Conservation (phyloP, 139 green algal genomes). For the Picochlorum sp. region DNA sequence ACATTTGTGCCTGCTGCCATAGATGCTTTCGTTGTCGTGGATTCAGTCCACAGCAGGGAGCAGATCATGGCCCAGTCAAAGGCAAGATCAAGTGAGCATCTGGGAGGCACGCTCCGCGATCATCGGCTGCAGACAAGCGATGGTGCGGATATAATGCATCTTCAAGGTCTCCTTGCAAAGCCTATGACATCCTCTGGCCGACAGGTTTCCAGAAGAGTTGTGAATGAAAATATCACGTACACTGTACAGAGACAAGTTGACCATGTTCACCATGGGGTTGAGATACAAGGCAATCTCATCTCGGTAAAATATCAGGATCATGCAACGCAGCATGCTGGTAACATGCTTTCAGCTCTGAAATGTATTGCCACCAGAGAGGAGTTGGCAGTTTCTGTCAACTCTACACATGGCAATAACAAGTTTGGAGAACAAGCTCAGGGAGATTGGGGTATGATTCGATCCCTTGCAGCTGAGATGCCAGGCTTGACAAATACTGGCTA, state of each 20-base stretch:
- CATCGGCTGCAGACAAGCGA: constrained; percentile 19
- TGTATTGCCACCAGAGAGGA: not conserved
- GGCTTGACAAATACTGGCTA: constrained; percentile 7
- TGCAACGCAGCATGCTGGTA: too few relatives aligned
- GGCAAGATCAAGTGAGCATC: not conserved
- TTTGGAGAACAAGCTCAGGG: not conserved
- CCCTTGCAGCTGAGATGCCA: constrained; percentile 30
- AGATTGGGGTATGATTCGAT: constrained; percentile 35
- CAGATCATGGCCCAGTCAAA: not conserved
- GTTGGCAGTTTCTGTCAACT: not conserved
- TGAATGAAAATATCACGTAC: not conserved
- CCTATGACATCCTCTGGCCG: constrained; percentile 11
- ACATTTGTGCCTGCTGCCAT: constrained; percentile 47
- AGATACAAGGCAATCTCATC: too few relatives aligned
- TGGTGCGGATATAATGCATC: constrained; percentile 23
- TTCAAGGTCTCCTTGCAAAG: constrained; percentile 46
- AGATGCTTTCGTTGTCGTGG: constrained; percentile 14
- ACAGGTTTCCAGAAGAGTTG: not conserved
- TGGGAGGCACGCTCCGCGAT: constrained; percentile 11
- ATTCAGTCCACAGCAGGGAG: not conserved
- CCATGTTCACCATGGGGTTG: too few relatives aligned
- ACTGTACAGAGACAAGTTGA: constrained; percentile 1
- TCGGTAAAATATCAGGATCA: too few relatives aligned
- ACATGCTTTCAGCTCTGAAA: constrained; percentile 2
- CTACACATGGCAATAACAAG: not conserved